Evolutionary conservation across 2,329 filamentous ascomycete genomes (phyloP).

Genomic region (Diplocarpon rosae): DNA sequence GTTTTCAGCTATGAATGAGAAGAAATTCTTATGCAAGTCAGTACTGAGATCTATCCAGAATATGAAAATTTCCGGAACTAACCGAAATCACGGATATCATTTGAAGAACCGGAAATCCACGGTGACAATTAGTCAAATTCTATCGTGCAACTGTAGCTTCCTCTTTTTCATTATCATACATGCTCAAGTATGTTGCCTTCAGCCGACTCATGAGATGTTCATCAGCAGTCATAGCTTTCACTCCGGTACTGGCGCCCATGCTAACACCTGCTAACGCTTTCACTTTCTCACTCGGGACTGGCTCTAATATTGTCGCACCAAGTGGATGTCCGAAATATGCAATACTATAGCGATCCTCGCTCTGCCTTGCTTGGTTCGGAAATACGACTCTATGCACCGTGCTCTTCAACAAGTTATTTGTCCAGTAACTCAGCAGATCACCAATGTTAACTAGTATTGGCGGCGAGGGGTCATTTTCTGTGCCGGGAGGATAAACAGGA

Average conservation of each 20-base stretch:
- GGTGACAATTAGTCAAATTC: too few species aligned
- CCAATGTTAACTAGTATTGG: constrained; percentile 67
- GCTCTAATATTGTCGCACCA: constrained; percentile 38
- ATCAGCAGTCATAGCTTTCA: constrained; percentile 48
- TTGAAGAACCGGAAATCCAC: too few species aligned
- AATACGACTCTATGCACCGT: constrained; percentile 88
- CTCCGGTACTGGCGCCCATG: constrained; percentile 28
- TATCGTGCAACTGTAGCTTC: neutral
- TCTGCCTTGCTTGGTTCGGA: constrained; percentile 34
- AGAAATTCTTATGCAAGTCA: too few species aligned
- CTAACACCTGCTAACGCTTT: constrained; percentile 27
- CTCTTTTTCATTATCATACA: constrained; percentile 40
- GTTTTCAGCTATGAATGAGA: too few species aligned
- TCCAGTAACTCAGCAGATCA: constrained; percentile 75
- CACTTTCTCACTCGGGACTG: constrained; percentile 51
- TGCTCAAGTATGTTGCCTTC: constrained; percentile 43
- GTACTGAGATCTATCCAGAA: too few species aligned
- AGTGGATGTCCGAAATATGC: constrained; percentile 60
- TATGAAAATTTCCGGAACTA: too few species aligned
- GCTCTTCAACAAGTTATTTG: constrained; percentile 72
- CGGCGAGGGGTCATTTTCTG: constrained; percentile 46
- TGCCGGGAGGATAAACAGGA: constrained; percentile 52
- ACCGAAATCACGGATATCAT: too few species aligned
- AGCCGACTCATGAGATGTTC: constrained; percentile 53
- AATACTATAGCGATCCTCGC: constrained; percentile 50